Conservation (phyloP, 768 basidiomycete species). For the Amylocystis lapponica region DNA sequence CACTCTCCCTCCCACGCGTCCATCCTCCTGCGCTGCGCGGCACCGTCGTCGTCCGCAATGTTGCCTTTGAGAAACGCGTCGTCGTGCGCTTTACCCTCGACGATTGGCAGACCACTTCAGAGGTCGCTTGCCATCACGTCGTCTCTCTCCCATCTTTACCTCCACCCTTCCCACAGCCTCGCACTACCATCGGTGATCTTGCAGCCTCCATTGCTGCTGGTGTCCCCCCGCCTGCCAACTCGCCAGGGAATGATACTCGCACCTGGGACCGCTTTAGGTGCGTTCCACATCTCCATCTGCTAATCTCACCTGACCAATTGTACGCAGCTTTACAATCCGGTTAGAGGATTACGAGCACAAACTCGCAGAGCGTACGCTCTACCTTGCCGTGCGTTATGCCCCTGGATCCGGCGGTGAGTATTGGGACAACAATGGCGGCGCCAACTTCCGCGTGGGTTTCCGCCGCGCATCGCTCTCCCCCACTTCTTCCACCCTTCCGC, state of each 20-base stretch:
- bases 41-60: slow-evolving; percentile 76
- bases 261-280: slow-evolving; percentile 31
- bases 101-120: slow-evolving; percentile 89
- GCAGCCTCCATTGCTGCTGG: slow-evolving; percentile 30
- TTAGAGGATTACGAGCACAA: slow-evolving; percentile 63
- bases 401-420: slow-evolving; percentile 59
- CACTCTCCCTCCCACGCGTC: slow-evolving; percentile 30
- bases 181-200: slow-evolving; percentile 34
- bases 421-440: slow-evolving; percentile 88
- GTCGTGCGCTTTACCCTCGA: slow-evolving; percentile 88
- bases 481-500: slow-evolving; percentile 6
- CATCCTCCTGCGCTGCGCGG: slow-evolving; percentile 51
- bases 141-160: slow-evolving; percentile 36
- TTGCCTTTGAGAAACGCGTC: slow-evolving; percentile 83
- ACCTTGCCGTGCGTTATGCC: slow-evolving; percentile 52
- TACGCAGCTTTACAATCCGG: slow-evolving; percentile 45
- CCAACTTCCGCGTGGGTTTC: slow-evolving; percentile 78
- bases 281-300: slow-evolving; percentile 9
- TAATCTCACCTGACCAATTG: neutral
- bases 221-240: no score
- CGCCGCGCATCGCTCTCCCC: slow-evolving; percentile 20
- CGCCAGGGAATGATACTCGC: no score
- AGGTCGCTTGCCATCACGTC: slow-evolving; percentile 56
- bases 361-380: slow-evolving; percentile 48
- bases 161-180: slow-evolving; percentile 22